Conservation (phyloP, 345 rosid genomes). For the Citrus medica region DNA sequence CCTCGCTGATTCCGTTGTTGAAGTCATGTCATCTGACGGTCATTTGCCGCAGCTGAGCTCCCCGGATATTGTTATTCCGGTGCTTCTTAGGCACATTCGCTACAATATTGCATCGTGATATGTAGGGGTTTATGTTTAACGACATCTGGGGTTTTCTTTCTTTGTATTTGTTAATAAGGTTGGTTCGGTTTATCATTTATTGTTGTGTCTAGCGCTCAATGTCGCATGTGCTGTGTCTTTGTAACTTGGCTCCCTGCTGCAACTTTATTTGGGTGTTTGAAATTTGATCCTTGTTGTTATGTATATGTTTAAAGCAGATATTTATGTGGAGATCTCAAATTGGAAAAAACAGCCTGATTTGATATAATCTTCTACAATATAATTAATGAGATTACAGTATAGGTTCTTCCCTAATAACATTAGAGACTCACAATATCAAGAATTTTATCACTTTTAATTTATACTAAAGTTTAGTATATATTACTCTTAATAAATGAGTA, state of each 20-base stretch:
- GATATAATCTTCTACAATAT: too few species aligned
- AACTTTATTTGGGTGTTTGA: background rate
- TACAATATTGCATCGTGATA: conserved; percentile 39
- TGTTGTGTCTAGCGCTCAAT: background rate
- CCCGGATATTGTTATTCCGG: conserved; percentile 79
- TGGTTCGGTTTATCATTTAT: background rate
- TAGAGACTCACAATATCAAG: too few species aligned
- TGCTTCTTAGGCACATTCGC: conserved; percentile 72
- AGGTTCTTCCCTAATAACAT: too few species aligned
- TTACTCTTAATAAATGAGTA: too few species aligned
- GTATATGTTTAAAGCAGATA: background rate
- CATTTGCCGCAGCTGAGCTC: conserved; percentile 96
- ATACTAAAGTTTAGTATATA: too few species aligned
- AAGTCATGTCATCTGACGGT: conserved; percentile 78
- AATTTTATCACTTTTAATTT: too few species aligned
- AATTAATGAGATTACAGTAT: too few species aligned
- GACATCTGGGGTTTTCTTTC: background rate
- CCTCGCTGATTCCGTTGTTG: conserved; percentile 69
- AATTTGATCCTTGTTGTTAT: background rate
- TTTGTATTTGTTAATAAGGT: background rate
- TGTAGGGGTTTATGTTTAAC: background rate
- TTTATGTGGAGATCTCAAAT: too few species aligned
- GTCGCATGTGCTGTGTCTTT: background rate
- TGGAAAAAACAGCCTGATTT: too few species aligned
- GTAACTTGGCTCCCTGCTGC: background rate